A percentile compares a stretch with the other conserved stretches of the same genome.
Evolutionary conservation across 495 filamentous ascomycete genomes (phyloP).

Genomic region (Podospora conica): DNA sequence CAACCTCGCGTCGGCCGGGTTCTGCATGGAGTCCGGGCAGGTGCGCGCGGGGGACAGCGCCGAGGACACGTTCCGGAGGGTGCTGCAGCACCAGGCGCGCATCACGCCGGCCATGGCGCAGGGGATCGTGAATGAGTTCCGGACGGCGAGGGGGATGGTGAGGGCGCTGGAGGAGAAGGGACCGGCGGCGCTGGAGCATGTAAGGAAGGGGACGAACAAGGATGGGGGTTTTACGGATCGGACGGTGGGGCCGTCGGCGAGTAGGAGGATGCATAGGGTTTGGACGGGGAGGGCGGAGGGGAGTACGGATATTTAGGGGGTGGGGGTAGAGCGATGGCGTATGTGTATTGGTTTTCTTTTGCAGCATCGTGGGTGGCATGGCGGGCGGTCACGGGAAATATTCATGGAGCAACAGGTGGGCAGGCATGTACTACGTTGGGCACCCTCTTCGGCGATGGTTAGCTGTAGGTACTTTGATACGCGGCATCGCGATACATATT

Average conservation of each 20-base stretch:
- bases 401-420: no score
- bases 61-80: conserved; percentile 64
- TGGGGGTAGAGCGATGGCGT: neutral
- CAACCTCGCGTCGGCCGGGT: conserved; percentile 47
- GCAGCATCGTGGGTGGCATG: neutral
- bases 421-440: no score
- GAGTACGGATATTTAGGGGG: conserved; percentile 57
- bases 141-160: conserved; percentile 51
- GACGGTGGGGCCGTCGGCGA: conserved; percentile 63
- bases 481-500: no score
- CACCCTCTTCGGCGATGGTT: no score
- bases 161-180: conserved; percentile 55
- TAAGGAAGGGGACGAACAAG: conserved; percentile 61
- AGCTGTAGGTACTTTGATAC: no score
- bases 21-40: conserved; percentile 81
- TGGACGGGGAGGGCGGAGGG: conserved; percentile 62
- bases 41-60: conserved; percentile 65
- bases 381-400: no score
- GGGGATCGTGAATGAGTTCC: conserved; percentile 60
- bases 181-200: conserved; percentile 52
- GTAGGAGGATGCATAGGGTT: conserved; percentile 65
- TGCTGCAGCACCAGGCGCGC: conserved; percentile 72
- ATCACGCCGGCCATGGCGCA: conserved; percentile 69
- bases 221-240: conserved; percentile 60
- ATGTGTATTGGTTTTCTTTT: neutral